Evolutionary conservation across 1,284 basidiomycete species (phyloP).

Genomic region (Nidula niveotomentosa): DNA sequence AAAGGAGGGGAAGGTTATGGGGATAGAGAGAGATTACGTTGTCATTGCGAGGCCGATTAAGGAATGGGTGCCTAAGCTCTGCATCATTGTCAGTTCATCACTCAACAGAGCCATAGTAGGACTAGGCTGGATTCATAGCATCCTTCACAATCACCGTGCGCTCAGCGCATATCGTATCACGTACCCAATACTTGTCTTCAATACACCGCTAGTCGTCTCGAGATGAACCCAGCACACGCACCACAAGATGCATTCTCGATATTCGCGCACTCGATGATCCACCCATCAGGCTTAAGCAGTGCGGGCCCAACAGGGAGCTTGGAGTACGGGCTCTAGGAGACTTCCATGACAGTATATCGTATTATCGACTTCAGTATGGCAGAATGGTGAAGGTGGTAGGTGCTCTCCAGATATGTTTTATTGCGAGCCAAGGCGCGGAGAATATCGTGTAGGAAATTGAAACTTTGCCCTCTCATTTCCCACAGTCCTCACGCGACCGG

Average conservation of each 20-base stretch:
- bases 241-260: slow-evolving; percentile 93
- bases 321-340: slow-evolving; percentile 75
- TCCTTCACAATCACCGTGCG: slow-evolving; percentile 88
- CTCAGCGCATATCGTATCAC: slow-evolving; percentile 85
- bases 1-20: not conserved
- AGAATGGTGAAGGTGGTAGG: too few species aligned
- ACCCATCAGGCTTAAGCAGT: slow-evolving; percentile 66
- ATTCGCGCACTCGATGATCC: slow-evolving; percentile 81
- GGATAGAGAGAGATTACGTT: slow-evolving; percentile 43
- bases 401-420: too few species aligned
- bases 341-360: slow-evolving; percentile 30
- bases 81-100: slow-evolving; percentile 14
- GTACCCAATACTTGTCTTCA: too few species aligned
- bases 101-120: not conserved
- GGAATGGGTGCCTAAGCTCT: slow-evolving; percentile 74
- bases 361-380: not conserved
- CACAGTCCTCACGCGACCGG: too few species aligned
- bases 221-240: too few species aligned
- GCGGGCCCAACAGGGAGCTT: slow-evolving; percentile 91
- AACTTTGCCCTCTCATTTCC: too few species aligned
- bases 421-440: too few species aligned
- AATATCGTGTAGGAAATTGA: too few species aligned
- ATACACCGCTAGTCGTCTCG: too few species aligned
- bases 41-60: slow-evolving; percentile 77
- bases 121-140: slow-evolving; percentile 53